Base-by-base conservation (phyloP, 352 stramenopile species). In the Globisporangium mamillatum region DNA sequence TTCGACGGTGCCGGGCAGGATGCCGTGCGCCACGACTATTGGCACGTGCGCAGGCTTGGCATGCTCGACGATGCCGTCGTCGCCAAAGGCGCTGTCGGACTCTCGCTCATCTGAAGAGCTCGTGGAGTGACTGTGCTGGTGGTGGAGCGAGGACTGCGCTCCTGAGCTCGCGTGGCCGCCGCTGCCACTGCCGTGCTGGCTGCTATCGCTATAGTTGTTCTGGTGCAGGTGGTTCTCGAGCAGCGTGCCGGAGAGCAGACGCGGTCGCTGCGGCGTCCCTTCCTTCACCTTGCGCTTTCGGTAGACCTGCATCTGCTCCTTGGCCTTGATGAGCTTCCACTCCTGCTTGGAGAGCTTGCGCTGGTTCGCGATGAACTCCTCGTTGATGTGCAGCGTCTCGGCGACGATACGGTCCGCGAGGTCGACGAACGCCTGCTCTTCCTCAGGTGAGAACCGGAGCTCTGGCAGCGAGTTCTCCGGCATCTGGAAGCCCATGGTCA, bases 271-370 rank as follows among this genome's bases (percentile, higher is more conserved):
- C 27, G 68, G 67, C 20, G n/a, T 59, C 36, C 50, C 54, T 6
- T 58, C 62, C 8, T 70, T 75, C 20, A 70, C 22, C 20, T 76
- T 71, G 60, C 82, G 76, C 46, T 82, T 79, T 38, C 79, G 74
- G 57, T 86, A 91, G n/a, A 89, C 72, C 44, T 84, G 72, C 24
- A 91, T 62, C 62, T 85, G 73, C 53, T 91, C 80, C 50, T 80
- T 80, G 7, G 74, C 70, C 63, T 81, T 82, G 38, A 85, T 60
- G 54, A 82, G 76, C 68, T 88, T 88, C 82, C 82, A 91, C 60
- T 79, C 70, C 18, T 79, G 60, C 9, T 57, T 54, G 4, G 75
- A 57, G n/a, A 89, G 62, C 18, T 70, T 60, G 29, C 79, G 77
- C 8, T 72, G 70, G 60, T 74, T 69, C 27, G 72, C 64, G 61